Evolutionary conservation across 495 filamentous ascomycete species (phyloP).

Genomic region (Chaetomium cochliodes): DNA sequence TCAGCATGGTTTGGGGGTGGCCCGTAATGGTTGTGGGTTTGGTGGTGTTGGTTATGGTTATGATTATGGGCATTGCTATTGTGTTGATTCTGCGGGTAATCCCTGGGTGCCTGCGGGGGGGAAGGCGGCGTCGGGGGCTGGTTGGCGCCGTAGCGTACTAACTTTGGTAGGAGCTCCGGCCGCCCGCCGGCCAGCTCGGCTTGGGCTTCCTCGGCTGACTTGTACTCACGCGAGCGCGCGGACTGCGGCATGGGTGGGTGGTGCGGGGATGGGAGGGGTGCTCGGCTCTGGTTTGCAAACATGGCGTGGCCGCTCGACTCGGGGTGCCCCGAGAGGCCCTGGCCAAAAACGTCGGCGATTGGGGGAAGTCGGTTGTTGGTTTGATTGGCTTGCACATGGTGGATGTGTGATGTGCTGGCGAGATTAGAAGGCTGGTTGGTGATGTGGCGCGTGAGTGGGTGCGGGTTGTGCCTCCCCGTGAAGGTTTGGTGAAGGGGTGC

Average conservation of each 20-base stretch:
- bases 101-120: slow-evolving; percentile 56
- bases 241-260: slow-evolving; percentile 47
- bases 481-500: slow-evolving; percentile 95
- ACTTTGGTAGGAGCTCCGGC: slow-evolving; percentile 84
- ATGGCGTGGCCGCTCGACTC: slow-evolving; percentile 69
- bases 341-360: slow-evolving; percentile 89
- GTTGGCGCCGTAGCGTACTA: slow-evolving; percentile 91
- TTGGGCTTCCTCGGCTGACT: slow-evolving; percentile 92
- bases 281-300: slow-evolving; percentile 34
- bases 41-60: slow-evolving; percentile 8
- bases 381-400: slow-evolving; percentile 83
- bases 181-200: slow-evolving; percentile 85
- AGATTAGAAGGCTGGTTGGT: slow-evolving; percentile 83
- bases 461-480: slow-evolving; percentile 81
- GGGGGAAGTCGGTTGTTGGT: slow-evolving; percentile 92
- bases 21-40: background rate
- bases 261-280: slow-evolving; percentile 75
- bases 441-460: slow-evolving; percentile 77
- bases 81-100: background rate
- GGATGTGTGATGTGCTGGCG: slow-evolving; percentile 84
- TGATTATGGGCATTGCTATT: slow-evolving; percentile 10
- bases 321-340: slow-evolving; percentile 68
- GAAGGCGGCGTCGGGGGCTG: slow-evolving; percentile 91
- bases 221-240: slow-evolving; percentile 78
- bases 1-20: slow-evolving; percentile 9